Evolutionary conservation across 768 basidiomycete species (phyloP), one percentile per base, ranked within the genome.

Genomic region (Termitomyces sp.): DNA sequence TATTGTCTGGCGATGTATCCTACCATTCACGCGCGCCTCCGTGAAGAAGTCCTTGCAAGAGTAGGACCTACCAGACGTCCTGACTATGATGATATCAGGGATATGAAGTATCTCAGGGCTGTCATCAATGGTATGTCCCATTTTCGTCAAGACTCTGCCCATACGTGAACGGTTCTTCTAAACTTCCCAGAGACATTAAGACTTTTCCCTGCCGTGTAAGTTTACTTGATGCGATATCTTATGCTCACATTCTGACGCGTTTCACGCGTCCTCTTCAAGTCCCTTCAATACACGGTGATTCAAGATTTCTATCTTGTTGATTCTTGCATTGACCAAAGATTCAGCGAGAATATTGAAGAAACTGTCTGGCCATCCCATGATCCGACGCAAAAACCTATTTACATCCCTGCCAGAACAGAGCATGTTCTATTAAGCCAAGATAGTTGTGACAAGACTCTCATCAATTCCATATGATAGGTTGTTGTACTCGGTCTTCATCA

Each of bases 81-180:
- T 3, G 78, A 78, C 3, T 79, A 78, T 53, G 80, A 83, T 41
- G 80, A 84, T 59, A 78, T 87, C 62, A 73, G 73, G 28, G 81
- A 82, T 4, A 83, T 87, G 81, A 85, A 82, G 64, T 87, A 81
- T 58, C 67, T 87, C n/a, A 73, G 83, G 28, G 86, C 86, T 1
- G 81, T 87, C 28, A 78, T 87, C 49, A 86, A 87, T 60, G 85
- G 85, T 84, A 42, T n/a, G 65, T 47, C n/a, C 6, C 5, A 16
- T 2, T 8, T 16, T 50, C 2, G 13, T 29, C 8, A 34, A 4
- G 33, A 24, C 13, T 26, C 47, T 13, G 20, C 37, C 12, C 24
- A 5, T 8, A 55, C 18, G 5, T 22, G n/a, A 33, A 26, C 46
- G 48, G n/a, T n/a, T n/a, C 33, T 50, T 15, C 22, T 24, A 22